Evolutionary conservation across 306 rosid genomes (phyloP).

Genomic region (Boehmeria nivea): DNA sequence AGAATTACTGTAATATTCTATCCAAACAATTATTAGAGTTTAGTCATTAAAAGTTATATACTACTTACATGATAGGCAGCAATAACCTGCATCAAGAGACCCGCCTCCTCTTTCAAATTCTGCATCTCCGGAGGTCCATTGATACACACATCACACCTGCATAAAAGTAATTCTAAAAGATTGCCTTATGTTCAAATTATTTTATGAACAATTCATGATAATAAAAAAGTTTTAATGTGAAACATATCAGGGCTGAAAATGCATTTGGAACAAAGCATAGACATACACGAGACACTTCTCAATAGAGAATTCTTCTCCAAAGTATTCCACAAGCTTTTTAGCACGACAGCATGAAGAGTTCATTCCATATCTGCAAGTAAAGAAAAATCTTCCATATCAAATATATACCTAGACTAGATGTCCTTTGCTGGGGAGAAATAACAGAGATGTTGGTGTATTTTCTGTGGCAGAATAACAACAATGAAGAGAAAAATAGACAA

Average conservation of each 20-base stretch:
- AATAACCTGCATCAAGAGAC: conserved; percentile 53
- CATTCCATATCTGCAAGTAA: conserved; percentile 73
- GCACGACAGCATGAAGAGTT: conserved; percentile 76
- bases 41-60: too few relatives aligned
- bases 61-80: conserved; percentile 48
- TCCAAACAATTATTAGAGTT: too few relatives aligned
- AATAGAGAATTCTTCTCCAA: conserved; percentile 60
- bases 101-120: conserved; percentile 71
- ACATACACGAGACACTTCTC: conserved; percentile 77
- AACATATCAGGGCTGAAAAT: not conserved
- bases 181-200: too few relatives aligned
- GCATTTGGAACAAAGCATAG: not conserved
- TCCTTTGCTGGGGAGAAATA: not conserved
- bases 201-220: too few relatives aligned
- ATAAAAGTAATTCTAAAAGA: not conserved
- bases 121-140: conserved; percentile 69
- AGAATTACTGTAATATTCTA: too few relatives aligned
- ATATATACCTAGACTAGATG: not conserved
- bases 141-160: conserved; percentile 83
- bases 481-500: too few relatives aligned
- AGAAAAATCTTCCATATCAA: conserved; percentile 1
- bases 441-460: too few relatives aligned
- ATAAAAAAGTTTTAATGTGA: not conserved
- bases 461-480: not conserved
- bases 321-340: conserved; percentile 73